These are phyloP conservation scores for Paracamarosporium sp. DNA, from an alignment of 2,329 filamentous ascomycete genomes.

Conservation along the genomic window DNA sequence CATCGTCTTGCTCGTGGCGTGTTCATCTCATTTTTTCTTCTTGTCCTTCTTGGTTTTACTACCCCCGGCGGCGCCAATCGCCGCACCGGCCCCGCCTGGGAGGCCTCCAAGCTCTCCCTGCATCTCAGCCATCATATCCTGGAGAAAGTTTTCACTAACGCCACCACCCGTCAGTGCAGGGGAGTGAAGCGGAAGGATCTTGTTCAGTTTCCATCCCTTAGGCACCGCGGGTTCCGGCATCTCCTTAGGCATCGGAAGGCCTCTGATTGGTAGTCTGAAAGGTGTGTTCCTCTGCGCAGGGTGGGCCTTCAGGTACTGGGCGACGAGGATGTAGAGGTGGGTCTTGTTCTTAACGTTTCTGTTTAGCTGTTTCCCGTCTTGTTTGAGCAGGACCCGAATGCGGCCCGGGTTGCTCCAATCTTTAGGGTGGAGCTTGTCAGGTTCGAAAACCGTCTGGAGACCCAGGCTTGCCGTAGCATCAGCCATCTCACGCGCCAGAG, in stretches of 20 bases:
- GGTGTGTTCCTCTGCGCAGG: slow-evolving; percentile 78
- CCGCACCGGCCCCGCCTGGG: slow-evolving; percentile 32
- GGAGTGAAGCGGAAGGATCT: slow-evolving; percentile 84
- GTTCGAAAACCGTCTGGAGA: slow-evolving; percentile 81
- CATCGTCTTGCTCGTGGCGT: too few species aligned
- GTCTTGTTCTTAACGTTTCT: slow-evolving; percentile 75
- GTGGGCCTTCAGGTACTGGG: slow-evolving; percentile 75
- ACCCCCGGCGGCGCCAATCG: slow-evolving; percentile 7
- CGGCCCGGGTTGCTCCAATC: slow-evolving; percentile 98
- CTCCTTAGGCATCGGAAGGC: slow-evolving; percentile 70
- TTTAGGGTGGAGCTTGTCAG: slow-evolving; percentile 90
- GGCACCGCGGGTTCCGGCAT: slow-evolving; percentile 74
- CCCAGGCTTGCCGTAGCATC: slow-evolving; percentile 73
- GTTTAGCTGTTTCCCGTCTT: slow-evolving; percentile 60
- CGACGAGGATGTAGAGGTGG: slow-evolving; percentile 83
- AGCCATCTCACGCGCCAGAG: slow-evolving; percentile 87
- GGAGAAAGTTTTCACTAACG: slow-evolving; percentile 91
- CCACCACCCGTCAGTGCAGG: slow-evolving; percentile 91
- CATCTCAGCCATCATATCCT: slow-evolving; percentile 98
- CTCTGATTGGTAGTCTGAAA: slow-evolving; percentile 74
- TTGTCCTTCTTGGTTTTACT: slow-evolving; percentile 47
- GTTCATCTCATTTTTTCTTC: slow-evolving; percentile 42
- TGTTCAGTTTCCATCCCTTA: slow-evolving; percentile 88
- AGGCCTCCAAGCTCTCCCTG: slow-evolving; percentile 50
- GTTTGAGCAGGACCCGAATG: slow-evolving; percentile 78